Evolutionary conservation across 2,329 filamentous ascomycete genomes (phyloP).

Genomic region (Corinectria fuckeliana): DNA sequence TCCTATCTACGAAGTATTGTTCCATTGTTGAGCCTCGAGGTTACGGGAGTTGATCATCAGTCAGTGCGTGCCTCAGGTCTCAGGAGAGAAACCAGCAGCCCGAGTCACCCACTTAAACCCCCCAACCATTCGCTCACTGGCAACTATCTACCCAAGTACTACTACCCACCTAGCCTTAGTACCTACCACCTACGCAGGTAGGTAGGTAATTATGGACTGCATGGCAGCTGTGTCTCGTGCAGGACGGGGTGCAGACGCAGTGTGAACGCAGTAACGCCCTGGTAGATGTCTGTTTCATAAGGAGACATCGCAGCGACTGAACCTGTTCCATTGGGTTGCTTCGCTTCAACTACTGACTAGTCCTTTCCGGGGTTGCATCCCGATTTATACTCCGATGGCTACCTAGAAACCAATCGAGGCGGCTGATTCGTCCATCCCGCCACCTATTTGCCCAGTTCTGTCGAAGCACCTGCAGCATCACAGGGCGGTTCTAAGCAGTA

Average conservation of each 20-base stretch:
- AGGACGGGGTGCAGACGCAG: neutral
- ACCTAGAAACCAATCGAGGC: constrained; percentile 1
- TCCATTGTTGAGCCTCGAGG: neutral
- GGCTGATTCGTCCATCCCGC: constrained; percentile 16
- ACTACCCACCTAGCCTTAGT: too few relatives aligned
- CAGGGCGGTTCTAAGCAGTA: neutral
- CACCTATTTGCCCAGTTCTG: neutral
- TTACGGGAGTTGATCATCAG: neutral
- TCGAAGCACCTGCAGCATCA: constrained; percentile 13
- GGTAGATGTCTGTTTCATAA: constrained; percentile 31
- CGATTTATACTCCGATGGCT: constrained; percentile 15
- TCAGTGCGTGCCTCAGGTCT: neutral
- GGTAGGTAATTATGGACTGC: too few relatives aligned
- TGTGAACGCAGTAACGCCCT: constrained; percentile 5
- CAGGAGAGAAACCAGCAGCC: too few relatives aligned
- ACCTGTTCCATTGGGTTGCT: constrained; percentile 28
- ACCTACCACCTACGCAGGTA: too few relatives aligned
- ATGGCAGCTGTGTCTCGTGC: neutral
- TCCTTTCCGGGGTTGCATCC: constrained; percentile 17
- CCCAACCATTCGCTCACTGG: too few relatives aligned
- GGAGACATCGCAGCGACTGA: constrained; percentile 25
- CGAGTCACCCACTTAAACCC: too few relatives aligned
- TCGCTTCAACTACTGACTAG: constrained; percentile 20
- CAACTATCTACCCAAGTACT: too few relatives aligned
- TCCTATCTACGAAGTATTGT: too few relatives aligned